Evolutionary conservation across 139 green algal species (phyloP), one percentile per base, ranked within the genome.

Genomic region (Closterium sp.): DNA sequence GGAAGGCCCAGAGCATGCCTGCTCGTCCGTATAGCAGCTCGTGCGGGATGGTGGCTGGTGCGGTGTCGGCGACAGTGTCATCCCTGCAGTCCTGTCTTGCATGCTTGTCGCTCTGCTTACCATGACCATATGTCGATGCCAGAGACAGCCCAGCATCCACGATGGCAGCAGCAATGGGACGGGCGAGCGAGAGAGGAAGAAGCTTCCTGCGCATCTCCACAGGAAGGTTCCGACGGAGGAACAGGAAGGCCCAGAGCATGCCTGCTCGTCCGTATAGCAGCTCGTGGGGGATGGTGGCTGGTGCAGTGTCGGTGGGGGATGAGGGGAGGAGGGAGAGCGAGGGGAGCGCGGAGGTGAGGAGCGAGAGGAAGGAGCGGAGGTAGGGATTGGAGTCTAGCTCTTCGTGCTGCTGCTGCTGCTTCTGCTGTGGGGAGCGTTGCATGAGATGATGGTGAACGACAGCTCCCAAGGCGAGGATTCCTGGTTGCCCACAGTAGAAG

Each of bases 181-280:
- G 28, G 3, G 85, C 85, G 22, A 87, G 85, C 4, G 85, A 22
- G 0, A 30, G n/a, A 34, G 28, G 85, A 87, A 31, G 28, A 24
- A 21, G 21, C 4, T 79, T 79, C 62, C 19, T 79, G 1, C 62
- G 17, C 19, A 79, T 27, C 2, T 79, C 62, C 17, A 79, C 62
- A 7, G 62, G 62, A 22, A 79, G 62, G 62, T 79, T 79, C 17
- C 62, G 24, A 2, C 62, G 85, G 1, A 87, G 85, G 86, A 92
- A 94, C 50, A 94, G 91, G 19, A 90, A 32, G 28, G 91, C 70
- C 91, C 91, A 94, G 21, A 94, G 88, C 38, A 94, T 93, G 27
- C 91, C 91, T 9, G 91, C 91, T 38, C 91, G n/a, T 0, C 91
- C 91, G 31, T 94, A 94, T 2, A 94, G 88, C 10, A 94, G 88